phyloP scores from a whole-genome alignment of 257 asterid species.

The Fraxinus anomala region DNA sequence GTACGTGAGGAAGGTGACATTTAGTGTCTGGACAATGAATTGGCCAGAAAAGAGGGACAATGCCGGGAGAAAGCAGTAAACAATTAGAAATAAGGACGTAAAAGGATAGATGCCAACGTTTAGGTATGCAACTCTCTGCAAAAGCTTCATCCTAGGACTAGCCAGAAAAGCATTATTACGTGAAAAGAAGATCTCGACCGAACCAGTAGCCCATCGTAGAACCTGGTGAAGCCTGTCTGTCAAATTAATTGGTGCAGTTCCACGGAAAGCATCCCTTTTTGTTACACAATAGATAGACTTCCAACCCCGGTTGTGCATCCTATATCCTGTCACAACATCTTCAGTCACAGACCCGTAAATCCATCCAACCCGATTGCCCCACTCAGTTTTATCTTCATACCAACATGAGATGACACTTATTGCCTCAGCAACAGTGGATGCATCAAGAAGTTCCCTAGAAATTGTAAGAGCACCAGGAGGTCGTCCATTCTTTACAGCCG shows the following conservation, averaged over 20 bases:
- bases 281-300: slow-evolving; percentile 80
- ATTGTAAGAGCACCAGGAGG: slow-evolving; percentile 78
- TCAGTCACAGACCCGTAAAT: slow-evolving; percentile 86
- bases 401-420: slow-evolving; percentile 86
- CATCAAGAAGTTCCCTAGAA: slow-evolving; percentile 76
- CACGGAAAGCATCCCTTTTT: slow-evolving; percentile 84
- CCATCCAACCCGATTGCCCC: slow-evolving; percentile 95
- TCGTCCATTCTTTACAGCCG: slow-evolving; percentile 74
- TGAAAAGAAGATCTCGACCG: slow-evolving; percentile 85
- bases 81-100: slow-evolving; percentile 75
- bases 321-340: slow-evolving; percentile 84
- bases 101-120: slow-evolving; percentile 86
- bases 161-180: slow-evolving; percentile 77
- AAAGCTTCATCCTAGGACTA: slow-evolving; percentile 67
- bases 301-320: slow-evolving; percentile 95
- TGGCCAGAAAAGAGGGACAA: slow-evolving; percentile 82
- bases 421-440: slow-evolving; percentile 84
- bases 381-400: slow-evolving; percentile 90
- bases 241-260: slow-evolving; percentile 84
- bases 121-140: slow-evolving; percentile 76
- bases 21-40: slow-evolving; percentile 64
- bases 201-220: slow-evolving; percentile 92
- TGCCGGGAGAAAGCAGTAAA: slow-evolving; percentile 88
- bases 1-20: slow-evolving; percentile 69
- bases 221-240: slow-evolving; percentile 91